Evolutionary conservation across 2,329 filamentous ascomycete species (phyloP), one percentile per base, ranked within the genome.

Genomic region (Colletotrichum lini): DNA sequence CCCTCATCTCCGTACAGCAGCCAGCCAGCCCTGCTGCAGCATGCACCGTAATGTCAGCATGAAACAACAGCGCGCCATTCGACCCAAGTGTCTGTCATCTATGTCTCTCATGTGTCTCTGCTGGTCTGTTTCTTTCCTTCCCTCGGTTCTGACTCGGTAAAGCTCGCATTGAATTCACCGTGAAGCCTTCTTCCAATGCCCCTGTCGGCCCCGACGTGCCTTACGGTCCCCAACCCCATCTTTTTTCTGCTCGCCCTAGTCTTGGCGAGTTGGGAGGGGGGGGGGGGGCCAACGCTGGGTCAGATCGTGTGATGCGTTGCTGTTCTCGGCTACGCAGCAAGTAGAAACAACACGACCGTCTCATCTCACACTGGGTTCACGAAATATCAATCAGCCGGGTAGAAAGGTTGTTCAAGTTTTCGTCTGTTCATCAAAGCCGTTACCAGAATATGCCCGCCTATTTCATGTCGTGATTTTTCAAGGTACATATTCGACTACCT

Each of bases 31-130:
- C 12, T 4, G 12, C 42, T 59, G 60, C 66, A 59, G 52, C 60
- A 69, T 69, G 66, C 66, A 69, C 65, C 47, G 66, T 65, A 65
- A 65, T 69, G 66, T 65, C 52, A 69, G 66, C 66, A 53, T 65
- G 66, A 65, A 69, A 69, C 61, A 35, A 38, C 38, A 65, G 52
- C 66, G 26, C 38, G 50, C 67, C 23, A 57, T 70, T 62, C 56
- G 67, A 56, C 49, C 56, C 57, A 61, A 44, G 50, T 47, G 16
- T n/a, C 9, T 45, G 18, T 30, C 26, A 10, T 40, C 21, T 26
- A 4, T 26, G 26, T 26, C 26, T 26, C 26, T 26, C 26, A 4
- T 26, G 4, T 4, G 26, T 26, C 26, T 26, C 26, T 26, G 26
- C 26, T 23, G 40, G 10, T 45, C n/a, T 40, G 9, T 38, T 52